Conservation (phyloP, 2,329 filamentous ascomycete genomes). For the Gyromitra esculenta region DNA sequence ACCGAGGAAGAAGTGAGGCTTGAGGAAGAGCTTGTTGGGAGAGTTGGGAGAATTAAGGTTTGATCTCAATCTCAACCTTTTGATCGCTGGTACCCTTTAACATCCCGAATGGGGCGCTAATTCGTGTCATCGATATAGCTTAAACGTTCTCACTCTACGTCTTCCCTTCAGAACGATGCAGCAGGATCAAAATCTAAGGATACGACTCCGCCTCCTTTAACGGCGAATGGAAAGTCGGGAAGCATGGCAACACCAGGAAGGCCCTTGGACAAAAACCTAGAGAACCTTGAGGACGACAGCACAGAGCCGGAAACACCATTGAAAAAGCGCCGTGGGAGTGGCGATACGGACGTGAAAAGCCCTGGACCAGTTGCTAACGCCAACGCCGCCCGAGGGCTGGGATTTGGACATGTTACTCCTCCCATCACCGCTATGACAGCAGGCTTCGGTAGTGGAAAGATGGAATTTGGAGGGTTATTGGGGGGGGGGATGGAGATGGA, state of each 20-base stretch:
- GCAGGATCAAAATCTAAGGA: constrained; percentile 43
- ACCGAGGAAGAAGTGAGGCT: constrained; percentile 77
- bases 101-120: background rate
- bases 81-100: background rate
- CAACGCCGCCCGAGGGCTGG: constrained; percentile 40
- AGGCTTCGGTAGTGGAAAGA: constrained; percentile 44
- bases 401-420: constrained; percentile 49
- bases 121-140: constrained; percentile 29
- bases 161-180: constrained; percentile 47
- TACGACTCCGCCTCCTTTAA: constrained; percentile 47
- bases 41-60: constrained; percentile 83
- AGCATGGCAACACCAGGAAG: constrained; percentile 24
- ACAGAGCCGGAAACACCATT: constrained; percentile 52
- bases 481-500: constrained; percentile 50
- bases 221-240: constrained; percentile 25
- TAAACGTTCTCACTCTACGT: constrained; percentile 52
- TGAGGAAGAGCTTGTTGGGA: constrained; percentile 79
- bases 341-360: constrained; percentile 53
- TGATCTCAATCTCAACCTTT: constrained; percentile 57
- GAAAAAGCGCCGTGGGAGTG: constrained; percentile 53
- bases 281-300: constrained; percentile 16
- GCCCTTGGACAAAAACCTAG: constrained; percentile 12
- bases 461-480: constrained; percentile 42
- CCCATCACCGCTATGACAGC: constrained; percentile 48
- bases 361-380: constrained; percentile 30